Evolutionary conservation across 768 basidiomycete genomes (phyloP).

Genomic region (Mycena epipterygia): DNA sequence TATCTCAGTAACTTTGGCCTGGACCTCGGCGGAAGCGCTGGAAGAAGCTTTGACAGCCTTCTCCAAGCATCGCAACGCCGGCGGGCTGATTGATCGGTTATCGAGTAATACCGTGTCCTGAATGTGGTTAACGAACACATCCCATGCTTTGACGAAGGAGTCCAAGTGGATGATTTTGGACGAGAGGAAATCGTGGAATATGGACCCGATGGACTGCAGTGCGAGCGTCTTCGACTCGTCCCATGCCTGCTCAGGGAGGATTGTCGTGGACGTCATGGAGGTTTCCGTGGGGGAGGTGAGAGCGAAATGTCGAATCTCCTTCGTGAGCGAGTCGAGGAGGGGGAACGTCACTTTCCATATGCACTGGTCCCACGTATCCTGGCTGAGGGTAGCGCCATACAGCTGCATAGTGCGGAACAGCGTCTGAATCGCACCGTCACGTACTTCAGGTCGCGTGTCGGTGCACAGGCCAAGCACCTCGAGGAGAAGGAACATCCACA

Average conservation of each 20-base stretch:
- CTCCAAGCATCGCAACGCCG: conserved; percentile 89
- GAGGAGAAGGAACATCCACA: conserved; percentile 95
- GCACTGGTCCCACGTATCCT: conserved; percentile 90
- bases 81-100: conserved; percentile 77
- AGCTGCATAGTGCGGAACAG: conserved; percentile 94
- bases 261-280: conserved; percentile 36
- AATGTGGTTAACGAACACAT: conserved; percentile 79
- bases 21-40: conserved; percentile 55
- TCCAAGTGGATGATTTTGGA: conserved; percentile 80
- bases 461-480: conserved; percentile 88
- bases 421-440: conserved; percentile 95
- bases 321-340: conserved; percentile 78
- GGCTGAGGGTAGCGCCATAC: conserved; percentile 88
- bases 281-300: conserved; percentile 30
- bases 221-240: conserved; percentile 92
- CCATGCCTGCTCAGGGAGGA: conserved; percentile 67
- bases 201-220: conserved; percentile 84
- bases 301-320: conserved; percentile 63
- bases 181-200: conserved; percentile 85
- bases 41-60: conserved; percentile 77
- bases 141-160: conserved; percentile 81
- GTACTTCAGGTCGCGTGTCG: conserved; percentile 88
- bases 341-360: conserved; percentile 95
- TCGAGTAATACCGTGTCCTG: conserved; percentile 79
- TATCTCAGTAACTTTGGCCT: conserved; percentile 57